Evolutionary conservation across 169 alveolate species (phyloP).

Genomic region (Amoebophrya sp.): DNA sequence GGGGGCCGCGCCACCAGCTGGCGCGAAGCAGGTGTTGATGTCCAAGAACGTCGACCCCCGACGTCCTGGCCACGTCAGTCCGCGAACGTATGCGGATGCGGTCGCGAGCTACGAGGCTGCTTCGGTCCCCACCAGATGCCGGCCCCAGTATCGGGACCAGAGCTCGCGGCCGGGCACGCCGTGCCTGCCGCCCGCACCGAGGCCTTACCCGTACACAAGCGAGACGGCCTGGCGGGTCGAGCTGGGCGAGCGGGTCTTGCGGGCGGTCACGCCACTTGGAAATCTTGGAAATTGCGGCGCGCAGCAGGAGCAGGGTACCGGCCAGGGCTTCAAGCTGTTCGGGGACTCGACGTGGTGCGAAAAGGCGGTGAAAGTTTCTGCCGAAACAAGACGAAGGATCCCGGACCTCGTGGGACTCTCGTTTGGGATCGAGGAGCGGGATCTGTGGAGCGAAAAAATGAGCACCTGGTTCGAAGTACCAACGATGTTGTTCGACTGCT

Average conservation of each 20-base stretch:
- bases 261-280: background rate
- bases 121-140: too few species aligned
- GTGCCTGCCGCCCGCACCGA: background rate
- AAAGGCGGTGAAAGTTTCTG: background rate
- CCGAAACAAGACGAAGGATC: background rate
- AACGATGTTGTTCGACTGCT: background rate
- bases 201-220: background rate
- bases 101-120: too few species aligned
- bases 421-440: background rate
- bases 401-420: background rate
- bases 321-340: too few species aligned
- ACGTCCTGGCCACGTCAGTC: too few species aligned
- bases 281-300: too few species aligned
- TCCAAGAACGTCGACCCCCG: too few species aligned
- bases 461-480: background rate
- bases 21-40: too few species aligned
- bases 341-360: background rate
- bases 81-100: too few species aligned
- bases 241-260: background rate
- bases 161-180: background rate
- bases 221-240: background rate
- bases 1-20: too few species aligned
- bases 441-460: slow-evolving; percentile 2
- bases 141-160: background rate
- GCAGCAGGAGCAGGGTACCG: too few species aligned